Evolutionary conservation across 352 stramenopile species (phyloP).

Genomic region (Elongisporangium anandrum): DNA sequence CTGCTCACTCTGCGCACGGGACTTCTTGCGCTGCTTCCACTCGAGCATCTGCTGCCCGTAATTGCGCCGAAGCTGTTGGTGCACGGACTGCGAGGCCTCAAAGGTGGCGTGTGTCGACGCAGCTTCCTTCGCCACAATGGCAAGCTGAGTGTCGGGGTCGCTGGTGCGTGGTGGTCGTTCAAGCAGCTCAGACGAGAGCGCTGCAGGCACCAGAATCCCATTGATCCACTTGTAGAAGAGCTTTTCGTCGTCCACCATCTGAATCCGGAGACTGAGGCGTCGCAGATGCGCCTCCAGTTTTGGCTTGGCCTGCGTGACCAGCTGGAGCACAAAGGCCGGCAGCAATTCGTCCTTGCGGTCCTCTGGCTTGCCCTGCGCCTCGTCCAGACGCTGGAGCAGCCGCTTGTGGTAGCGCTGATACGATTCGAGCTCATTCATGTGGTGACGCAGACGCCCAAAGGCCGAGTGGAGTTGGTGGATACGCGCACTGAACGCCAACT

Average conservation of each 20-base stretch:
- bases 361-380: conserved; percentile 19
- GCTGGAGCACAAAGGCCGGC: conserved; percentile 34
- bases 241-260: conserved; percentile 56
- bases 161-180: background rate
- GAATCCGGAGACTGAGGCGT: conserved; percentile 29
- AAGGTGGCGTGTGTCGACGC: conserved; percentile 25
- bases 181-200: background rate
- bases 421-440: conserved; percentile 29
- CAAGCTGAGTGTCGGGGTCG: background rate
- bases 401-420: conserved; percentile 32
- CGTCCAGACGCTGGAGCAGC: conserved; percentile 31
- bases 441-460: conserved; percentile 34
- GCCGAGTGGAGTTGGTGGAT: conserved; percentile 37
- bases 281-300: conserved; percentile 36
- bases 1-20: conserved; percentile 21
- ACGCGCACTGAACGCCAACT: conserved; percentile 14
- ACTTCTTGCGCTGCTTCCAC: conserved; percentile 36
- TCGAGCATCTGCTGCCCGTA: conserved; percentile 35
- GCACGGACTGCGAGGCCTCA: conserved; percentile 13
- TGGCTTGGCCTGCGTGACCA: conserved; percentile 24
- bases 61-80: conserved; percentile 22
- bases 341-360: conserved; percentile 20
- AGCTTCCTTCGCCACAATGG: conserved; percentile 5
- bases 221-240: conserved; percentile 78
- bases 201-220: conserved; percentile 22